phyloP scores from a whole-genome alignment of 108 stramenopile genomes.

The Skeletonema grethae region DNA sequence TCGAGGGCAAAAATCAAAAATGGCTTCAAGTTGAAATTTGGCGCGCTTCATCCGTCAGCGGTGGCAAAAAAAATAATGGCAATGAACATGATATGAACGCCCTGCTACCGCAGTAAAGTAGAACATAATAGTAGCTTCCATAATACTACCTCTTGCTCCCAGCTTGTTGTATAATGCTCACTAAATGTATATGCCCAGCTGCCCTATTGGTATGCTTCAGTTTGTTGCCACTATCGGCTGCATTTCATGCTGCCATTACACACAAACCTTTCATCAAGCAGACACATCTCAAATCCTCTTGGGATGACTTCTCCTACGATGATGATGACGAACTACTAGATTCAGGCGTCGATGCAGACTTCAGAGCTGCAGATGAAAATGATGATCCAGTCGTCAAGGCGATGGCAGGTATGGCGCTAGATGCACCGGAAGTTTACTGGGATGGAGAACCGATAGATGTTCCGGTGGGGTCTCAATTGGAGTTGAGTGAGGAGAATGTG shows the following conservation, averaged over 20 bases:
- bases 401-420: slow-evolving; percentile 55
- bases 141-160: no score
- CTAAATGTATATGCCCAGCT: neutral
- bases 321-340: slow-evolving; percentile 68
- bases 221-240: neutral
- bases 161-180: neutral
- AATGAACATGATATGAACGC: no score
- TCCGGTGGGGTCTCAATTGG: slow-evolving; percentile 58
- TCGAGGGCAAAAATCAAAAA: no score
- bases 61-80: no score
- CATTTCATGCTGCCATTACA: neutral
- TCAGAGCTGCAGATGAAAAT: slow-evolving; percentile 76
- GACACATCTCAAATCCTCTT: slow-evolving; percentile 17
- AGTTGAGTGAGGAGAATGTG: slow-evolving; percentile 71
- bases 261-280: neutral
- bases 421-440: slow-evolving; percentile 57
- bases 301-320: slow-evolving; percentile 56
- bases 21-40: no score
- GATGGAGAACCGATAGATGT: slow-evolving; percentile 45
- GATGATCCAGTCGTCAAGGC: slow-evolving; percentile 79
- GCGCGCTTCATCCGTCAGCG: no score
- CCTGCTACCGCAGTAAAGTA: no score
- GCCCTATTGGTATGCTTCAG: neutral
- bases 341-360: slow-evolving; percentile 10
- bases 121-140: no score